Evolutionary conservation across 305 asterid genomes (phyloP), one percentile per base, ranked within the genome.

Genomic region (Solanum aculeatissimum): DNA sequence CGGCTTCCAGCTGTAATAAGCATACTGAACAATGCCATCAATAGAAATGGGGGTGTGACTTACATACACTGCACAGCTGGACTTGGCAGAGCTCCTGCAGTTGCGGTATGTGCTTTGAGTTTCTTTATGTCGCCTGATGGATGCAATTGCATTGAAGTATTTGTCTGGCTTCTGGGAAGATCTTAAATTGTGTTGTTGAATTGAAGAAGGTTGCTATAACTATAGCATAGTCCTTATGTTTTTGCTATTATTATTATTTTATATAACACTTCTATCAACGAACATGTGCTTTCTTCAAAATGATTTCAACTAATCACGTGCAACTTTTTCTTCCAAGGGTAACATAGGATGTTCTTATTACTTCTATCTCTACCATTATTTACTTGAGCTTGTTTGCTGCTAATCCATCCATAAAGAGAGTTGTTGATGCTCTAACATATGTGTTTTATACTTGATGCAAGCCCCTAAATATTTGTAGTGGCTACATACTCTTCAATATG

Each of bases 31-130:
- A 89, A 92, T 89, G 98, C 96, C 87, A 58, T 95, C 77, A 91
- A 88, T 55, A 88, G 69, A 83, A 95, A 95, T 55, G 98, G 98
- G 80, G 98, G 99, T 15, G 94, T 97, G 87, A 86, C 98, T 79
- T 97, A 97, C 74, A 90, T 97, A 90, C 98, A 97, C 86, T 97
- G 99, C 87, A 97, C 99, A 9, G 99, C 99, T 84, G 99, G 99
- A 79, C 96, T 97, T 80, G 99, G 98, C 83, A 90, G 98, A 91
- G 99, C 99, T 82, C 99, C 99, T 12, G 95, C 97, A 80, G 92
- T 93, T 83, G 98, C 95, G 80, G 98, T 97, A 69, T 69, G 69
- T 35, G 85, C 66, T 70, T 72, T 71, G 23, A 25, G 54, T 19
- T 66, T 83, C 70, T 35, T 72, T 86, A 38, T 65, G 42, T 81